Evolutionary conservation across 83 land plant species (phyloP).

Genomic region (Picea abies): DNA sequence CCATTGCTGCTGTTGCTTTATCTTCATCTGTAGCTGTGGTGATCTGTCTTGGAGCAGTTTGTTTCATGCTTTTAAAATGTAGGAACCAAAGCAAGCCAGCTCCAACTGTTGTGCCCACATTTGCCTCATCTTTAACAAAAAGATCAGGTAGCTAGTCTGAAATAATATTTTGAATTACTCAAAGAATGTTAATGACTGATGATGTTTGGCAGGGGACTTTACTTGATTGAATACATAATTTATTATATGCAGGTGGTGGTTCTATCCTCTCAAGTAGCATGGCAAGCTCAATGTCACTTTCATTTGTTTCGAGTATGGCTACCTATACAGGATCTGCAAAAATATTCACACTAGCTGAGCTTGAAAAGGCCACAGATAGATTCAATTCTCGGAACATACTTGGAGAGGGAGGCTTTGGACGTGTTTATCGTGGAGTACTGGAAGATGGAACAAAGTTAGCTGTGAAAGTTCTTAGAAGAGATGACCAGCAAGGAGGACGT

Average conservation of each 20-base stretch:
- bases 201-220: constrained; percentile 12
- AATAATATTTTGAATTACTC: background rate
- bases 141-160: constrained; percentile 46
- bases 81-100: constrained; percentile 36
- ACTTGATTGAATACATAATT: background rate
- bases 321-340: constrained; percentile 58
- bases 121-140: constrained; percentile 46
- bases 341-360: constrained; percentile 71
- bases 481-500: constrained; percentile 66
- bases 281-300: constrained; percentile 63
- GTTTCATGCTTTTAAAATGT: constrained; percentile 42
- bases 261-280: constrained; percentile 64
- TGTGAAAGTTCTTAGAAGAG: constrained; percentile 69
- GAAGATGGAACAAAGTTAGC: constrained; percentile 76
- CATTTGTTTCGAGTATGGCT: constrained; percentile 67
- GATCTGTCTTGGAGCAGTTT: constrained; percentile 41
- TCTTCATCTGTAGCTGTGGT: constrained; percentile 44
- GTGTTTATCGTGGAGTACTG: constrained; percentile 65
- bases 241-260: constrained; percentile 41
- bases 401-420: constrained; percentile 94
- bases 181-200: background rate
- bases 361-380: constrained; percentile 71
- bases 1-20: constrained; percentile 42
- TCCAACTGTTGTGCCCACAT: constrained; percentile 35
- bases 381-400: constrained; percentile 59